Conservation (phyloP, 2,329 filamentous ascomycete species). For the Penicillium sp. region DNA sequence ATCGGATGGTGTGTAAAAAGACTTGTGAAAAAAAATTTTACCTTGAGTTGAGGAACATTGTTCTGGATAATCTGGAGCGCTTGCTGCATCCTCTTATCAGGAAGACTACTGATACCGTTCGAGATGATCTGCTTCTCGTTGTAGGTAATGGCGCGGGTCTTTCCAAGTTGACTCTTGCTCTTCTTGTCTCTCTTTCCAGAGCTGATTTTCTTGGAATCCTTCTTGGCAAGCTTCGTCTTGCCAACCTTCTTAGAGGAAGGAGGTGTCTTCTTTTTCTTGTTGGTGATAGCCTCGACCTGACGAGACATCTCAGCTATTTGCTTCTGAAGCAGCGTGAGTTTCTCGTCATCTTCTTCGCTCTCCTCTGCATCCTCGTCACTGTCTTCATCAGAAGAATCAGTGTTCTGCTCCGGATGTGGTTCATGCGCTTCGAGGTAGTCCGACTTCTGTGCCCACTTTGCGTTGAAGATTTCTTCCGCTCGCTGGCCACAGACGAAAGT, state of each 20-base stretch:
- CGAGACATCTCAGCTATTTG: constrained; percentile 73
- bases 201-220: constrained; percentile 48
- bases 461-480: constrained; percentile 72
- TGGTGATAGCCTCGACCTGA: constrained; percentile 55
- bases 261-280: constrained; percentile 61
- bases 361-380: constrained; percentile 71
- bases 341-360: constrained; percentile 60
- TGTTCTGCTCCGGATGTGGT: constrained; percentile 62
- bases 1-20: background rate
- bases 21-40: constrained; percentile 27
- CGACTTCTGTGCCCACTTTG: constrained; percentile 73
- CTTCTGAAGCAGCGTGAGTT: constrained; percentile 65
- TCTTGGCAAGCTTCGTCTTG: constrained; percentile 20
- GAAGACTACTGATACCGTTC: constrained; percentile 75
- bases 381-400: constrained; percentile 64
- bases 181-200: constrained; percentile 50
- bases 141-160: constrained; percentile 65
- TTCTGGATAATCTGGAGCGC: constrained; percentile 88
- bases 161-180: constrained; percentile 46
- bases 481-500: constrained; percentile 70
- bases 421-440: constrained; percentile 77
- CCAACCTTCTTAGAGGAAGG: constrained; percentile 51
- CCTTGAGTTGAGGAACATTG: constrained; percentile 71
- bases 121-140: constrained; percentile 91
- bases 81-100: constrained; percentile 71